Base-by-base conservation (phyloP, 305 asterid species). In the Ruellia speciosa region DNA sequence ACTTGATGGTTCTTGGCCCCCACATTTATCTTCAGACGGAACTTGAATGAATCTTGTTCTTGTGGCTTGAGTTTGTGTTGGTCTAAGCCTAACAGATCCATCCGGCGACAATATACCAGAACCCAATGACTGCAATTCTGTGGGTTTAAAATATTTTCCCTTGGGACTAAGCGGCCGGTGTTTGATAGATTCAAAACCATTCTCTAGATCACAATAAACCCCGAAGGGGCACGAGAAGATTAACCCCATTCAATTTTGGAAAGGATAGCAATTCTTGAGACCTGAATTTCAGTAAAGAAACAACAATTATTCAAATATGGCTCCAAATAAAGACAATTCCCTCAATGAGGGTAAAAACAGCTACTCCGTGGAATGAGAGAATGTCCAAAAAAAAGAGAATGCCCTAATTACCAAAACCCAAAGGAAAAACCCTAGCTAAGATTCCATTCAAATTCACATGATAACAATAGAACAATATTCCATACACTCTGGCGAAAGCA, bases 181-280 rank as follows among this genome's bases (percentile, higher is more conserved):
- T 54, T 76, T 37, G 31, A 75, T 57, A 5, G 85, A 78, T 61
- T 83, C 85, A 54, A 81, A 63, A 24, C 70, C 79, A 16, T 67
- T 70, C 59, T 77, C 90, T 9, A 75, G 34, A 73, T 86, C 94
- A 56, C 68, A 70, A 57, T 60, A 68, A 55, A 72, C 63, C 15
- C 80, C 71, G 2, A 86, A 52, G 61, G 94, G 90, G 43, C 85
- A 76, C 14, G 93, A 86, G 67, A 73, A 76, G 18, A 82, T 56
- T 62, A 77, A 68, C 73, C 97, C 97, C 95, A 89, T 89, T 70
- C 90, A 77, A 75, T 34, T 77, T 69, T 68, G 66, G 53, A 67
- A 60, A 67, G n/a, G 59, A 64, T 68, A 39, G 68, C 64, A 60
- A 66, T 67, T 70, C 34, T 45, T 57, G 6, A 58, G 41, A 78